phyloP scores from a whole-genome alignment of 164 flowering plant genomes.

The Cinnamomum chago region DNA sequence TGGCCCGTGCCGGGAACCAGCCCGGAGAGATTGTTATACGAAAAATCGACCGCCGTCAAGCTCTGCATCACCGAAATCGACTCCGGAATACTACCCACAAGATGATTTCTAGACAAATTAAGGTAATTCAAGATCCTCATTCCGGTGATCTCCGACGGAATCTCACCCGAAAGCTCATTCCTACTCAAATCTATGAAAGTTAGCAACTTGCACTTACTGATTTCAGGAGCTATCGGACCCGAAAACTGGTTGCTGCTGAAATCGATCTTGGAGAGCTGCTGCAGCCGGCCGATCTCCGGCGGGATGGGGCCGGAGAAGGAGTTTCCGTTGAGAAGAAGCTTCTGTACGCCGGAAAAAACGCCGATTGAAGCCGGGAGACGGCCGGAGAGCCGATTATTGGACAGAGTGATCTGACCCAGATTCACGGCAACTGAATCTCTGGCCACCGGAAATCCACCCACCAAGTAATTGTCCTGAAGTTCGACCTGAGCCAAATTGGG shows the following conservation, averaged over 20 bases:
- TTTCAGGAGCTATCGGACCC: constrained; percentile 63
- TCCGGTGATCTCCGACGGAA: constrained; percentile 68
- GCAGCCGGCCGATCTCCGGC: constrained; percentile 64
- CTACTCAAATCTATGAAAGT: constrained; percentile 84
- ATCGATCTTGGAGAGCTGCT: constrained; percentile 90
- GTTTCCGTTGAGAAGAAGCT: constrained; percentile 88
- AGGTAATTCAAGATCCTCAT: constrained; percentile 86
- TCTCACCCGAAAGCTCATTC: constrained; percentile 72
- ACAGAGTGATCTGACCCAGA: constrained; percentile 79
- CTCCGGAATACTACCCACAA: constrained; percentile 70
- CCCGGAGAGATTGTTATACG: constrained; percentile 87
- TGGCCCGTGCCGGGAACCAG: constrained; percentile 90
- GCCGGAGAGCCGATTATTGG: constrained; percentile 78
- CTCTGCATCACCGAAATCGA: constrained; percentile 84
- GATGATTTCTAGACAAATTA: constrained; percentile 77
- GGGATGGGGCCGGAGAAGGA: constrained; percentile 74
- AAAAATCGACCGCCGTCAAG: constrained; percentile 87
- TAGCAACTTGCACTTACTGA: constrained; percentile 72
- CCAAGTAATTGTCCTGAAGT: constrained; percentile 68
- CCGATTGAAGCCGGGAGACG: constrained; percentile 70
- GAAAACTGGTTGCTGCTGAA: constrained; percentile 74
- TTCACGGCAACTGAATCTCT: constrained; percentile 26
- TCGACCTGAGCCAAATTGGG: constrained; percentile 76
- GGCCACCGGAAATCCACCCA: constrained; percentile 63
- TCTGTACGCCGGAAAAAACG: constrained; percentile 78